Base-by-base conservation (phyloP, 306 rosid species). In the Quillaja saponaria region DNA sequence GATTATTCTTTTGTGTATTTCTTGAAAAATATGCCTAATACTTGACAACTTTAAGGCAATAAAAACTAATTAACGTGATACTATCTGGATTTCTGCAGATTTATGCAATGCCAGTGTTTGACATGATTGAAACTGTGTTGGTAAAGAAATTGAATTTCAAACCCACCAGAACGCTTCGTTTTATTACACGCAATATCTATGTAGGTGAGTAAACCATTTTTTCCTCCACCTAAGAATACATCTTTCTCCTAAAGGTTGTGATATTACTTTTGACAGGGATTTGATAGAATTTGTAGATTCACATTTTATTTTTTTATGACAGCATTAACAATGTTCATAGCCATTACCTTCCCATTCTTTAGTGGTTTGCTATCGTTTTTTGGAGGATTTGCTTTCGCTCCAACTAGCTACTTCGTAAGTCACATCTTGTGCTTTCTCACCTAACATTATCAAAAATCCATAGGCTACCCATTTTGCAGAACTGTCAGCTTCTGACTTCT, bases 301-400 rank as follows among this genome's bases (percentile, higher is more conserved):
- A 1, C 17, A 45, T 21, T 18, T 12, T 17, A 17, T 55, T 45
- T 42, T n/a, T 33, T 58, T 40, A 3, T 78, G 81, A 61, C 77
- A 87, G 95, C 82, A 33, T 67, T 81, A 18, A 90, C 97, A 6
- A 90, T 87, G 97, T 84, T 90, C 51, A 4, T 82, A 16, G 91
- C 6, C 44, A 84, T 87, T 28, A 81, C 87, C 66, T 87, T 90
- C 64, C 97, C 97, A 47, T 90, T 90, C 74, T 90, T 90, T 17
- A 47, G 82, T 40, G 95, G 85, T 35, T 88, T 87, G 38, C 82
- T 90, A 10, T 80, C 77, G 59, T 87, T 84, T 53, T 90, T 90
- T 5, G 97, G 95, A 66, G 97, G 97, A 71, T 90, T 90, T 67
- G 92, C 90, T 65, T 84, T 90, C 42, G 95, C 97, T 58, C 97